Percentiles rank a stretch among this genome's conserved stretches.
These are phyloP conservation scores for Umbelopsis sp. DNA, from an alignment of 371 early-diverging fungal species.

Conservation along the genomic window DNA sequence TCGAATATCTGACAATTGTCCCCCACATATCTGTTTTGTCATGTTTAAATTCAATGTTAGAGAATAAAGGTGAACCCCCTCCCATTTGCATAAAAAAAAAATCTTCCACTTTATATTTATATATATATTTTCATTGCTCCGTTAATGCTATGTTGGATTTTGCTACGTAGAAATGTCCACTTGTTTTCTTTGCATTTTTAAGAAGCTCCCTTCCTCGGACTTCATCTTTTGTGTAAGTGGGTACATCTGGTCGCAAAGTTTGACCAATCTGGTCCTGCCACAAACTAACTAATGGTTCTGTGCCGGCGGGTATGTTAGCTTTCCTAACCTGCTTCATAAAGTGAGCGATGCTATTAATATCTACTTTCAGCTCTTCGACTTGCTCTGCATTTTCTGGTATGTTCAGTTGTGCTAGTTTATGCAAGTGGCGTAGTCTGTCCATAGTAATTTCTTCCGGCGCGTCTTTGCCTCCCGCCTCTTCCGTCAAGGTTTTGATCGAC, in stretches of 20 bases:
- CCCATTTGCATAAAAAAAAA: not conserved
- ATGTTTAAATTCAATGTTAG: constrained; percentile 6
- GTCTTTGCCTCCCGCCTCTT: not conserved
- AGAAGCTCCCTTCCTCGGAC: constrained; percentile 1
- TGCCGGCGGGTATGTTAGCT: not conserved
- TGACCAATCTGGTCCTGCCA: constrained; percentile 14
- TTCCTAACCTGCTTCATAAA: constrained; percentile 3
- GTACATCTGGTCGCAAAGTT: constrained; percentile 11
- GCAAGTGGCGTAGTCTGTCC: not conserved
- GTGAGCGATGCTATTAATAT: constrained; percentile 4
- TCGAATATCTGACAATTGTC: not conserved
- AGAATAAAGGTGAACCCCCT: constrained; percentile 18
- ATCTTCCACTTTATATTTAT: not conserved
- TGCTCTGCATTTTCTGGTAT: constrained; percentile 6
- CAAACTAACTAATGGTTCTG: constrained; percentile 3
- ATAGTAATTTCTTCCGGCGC: not conserved
- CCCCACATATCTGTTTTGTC: constrained; percentile 11
- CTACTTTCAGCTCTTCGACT: not conserved
- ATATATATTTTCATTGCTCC: not conserved
- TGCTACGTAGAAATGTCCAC: constrained; percentile 10
- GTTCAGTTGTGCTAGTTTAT: constrained; percentile 4
- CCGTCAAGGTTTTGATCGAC: not conserved
- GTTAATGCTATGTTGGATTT: not conserved
- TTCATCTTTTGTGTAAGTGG: not conserved
- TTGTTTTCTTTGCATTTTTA: not conserved